Percentiles rank a stretch among this genome's conserved stretches.
Conservation (phyloP, 2,329 filamentous ascomycete genomes). For the Cladosporium halotolerans region DNA sequence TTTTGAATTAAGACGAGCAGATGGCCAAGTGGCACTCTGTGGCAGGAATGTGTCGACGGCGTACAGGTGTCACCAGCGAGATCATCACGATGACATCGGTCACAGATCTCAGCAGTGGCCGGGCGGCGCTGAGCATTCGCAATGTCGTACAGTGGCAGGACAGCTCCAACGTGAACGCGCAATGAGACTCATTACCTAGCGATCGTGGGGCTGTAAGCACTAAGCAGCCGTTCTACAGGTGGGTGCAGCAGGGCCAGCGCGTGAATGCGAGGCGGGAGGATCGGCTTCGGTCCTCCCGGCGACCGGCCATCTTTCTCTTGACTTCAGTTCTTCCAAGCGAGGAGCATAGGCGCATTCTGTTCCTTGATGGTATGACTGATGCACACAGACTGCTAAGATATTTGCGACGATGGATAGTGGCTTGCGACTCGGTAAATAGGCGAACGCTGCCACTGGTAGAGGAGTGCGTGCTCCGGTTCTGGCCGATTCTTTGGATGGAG, state of each 20-base stretch:
- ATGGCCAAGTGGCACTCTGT: neutral
- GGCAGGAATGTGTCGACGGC: slow-evolving; percentile 4
- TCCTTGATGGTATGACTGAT: no score
- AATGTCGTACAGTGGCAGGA: neutral
- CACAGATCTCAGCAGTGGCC: neutral
- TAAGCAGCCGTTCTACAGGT: neutral
- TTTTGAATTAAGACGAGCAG: no score
- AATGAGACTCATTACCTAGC: no score
- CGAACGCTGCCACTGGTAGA: no score
- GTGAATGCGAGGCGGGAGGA: slow-evolving; percentile 5
- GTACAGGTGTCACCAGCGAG: slow-evolving; percentile 4
- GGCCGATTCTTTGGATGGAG: no score
- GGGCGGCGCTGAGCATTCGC: neutral
- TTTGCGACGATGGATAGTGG: no score
- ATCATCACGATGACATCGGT: neutral
- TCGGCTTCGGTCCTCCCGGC: slow-evolving; percentile 4
- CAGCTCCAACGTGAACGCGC: no score
- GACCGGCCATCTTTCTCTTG: slow-evolving; percentile 3
- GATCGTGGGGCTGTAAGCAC: no score
- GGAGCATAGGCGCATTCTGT: no score
- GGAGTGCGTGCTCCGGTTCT: no score
- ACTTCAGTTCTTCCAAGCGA: neutral
- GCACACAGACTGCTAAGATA: no score
- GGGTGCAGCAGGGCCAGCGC: neutral
- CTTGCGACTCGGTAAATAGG: no score